Conservation (phyloP, 208 protist species). For the Leishmania martiniquensis region DNA sequence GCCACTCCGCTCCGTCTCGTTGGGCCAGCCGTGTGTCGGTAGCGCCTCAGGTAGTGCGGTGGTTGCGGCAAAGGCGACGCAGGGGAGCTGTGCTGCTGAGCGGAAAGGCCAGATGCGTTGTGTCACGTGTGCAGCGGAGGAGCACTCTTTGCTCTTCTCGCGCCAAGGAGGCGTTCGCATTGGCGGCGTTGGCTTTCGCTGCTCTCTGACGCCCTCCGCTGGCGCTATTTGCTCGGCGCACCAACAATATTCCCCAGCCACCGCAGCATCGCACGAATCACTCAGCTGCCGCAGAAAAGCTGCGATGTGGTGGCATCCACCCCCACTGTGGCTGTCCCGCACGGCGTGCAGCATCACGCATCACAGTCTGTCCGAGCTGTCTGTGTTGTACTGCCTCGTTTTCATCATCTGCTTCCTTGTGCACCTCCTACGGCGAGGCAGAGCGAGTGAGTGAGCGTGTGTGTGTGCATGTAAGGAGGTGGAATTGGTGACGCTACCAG, state of each 20-base stretch:
- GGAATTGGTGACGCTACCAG: not conserved
- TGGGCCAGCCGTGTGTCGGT: not conserved
- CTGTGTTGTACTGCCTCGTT: not conserved
- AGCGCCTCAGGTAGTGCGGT: not conserved
- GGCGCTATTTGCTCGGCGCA: not conserved
- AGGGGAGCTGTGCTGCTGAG: not conserved
- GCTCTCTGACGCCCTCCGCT: conserved; percentile 1
- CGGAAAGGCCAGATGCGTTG: not conserved
- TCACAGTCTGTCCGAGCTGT: conserved; percentile 16
- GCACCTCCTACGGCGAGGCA: conserved; percentile 6
- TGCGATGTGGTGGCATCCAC: conserved; percentile 24
- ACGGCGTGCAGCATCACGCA: conserved; percentile 11
- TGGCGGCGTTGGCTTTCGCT: not conserved
- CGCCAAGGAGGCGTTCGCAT: not conserved
- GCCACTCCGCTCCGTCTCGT: conserved; percentile 7
- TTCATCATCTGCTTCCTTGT: not conserved
- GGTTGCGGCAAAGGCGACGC: not conserved
- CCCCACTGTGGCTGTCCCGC: conserved; percentile 7
- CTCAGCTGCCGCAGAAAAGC: conserved; percentile 4
- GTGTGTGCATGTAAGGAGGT: no score
- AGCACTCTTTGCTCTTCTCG: not conserved
- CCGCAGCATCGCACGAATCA: not conserved
- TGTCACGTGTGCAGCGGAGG: not conserved
- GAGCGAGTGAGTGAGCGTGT: no score
- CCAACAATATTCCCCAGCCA: not conserved